Conservation (phyloP, 116 monocot genomes). For the Iris pallida region DNA sequence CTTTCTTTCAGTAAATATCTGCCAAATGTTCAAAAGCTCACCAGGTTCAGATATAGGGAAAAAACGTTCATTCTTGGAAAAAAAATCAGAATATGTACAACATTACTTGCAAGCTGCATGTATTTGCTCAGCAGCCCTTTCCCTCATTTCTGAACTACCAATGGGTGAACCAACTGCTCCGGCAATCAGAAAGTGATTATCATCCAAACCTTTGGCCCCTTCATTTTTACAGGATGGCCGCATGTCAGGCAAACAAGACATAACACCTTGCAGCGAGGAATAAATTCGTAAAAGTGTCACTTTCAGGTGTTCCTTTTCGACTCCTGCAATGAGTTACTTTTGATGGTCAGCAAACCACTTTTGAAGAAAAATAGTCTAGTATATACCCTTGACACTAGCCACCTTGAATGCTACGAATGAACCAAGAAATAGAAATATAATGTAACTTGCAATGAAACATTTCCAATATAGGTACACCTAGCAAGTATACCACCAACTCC, state of each 20-base stretch:
- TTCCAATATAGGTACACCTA: too few relatives aligned
- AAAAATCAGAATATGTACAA: not conserved
- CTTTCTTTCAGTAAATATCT: constrained; percentile 78
- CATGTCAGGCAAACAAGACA: constrained; percentile 96
- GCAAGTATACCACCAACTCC: too few relatives aligned
- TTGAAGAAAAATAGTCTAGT: too few relatives aligned
- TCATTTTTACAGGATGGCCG: constrained; percentile 48
- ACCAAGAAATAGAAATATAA: too few relatives aligned
- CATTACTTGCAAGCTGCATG: constrained; percentile 81
- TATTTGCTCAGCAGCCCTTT: constrained; percentile 74
- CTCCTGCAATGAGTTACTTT: constrained; percentile 29
- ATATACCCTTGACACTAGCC: too few relatives aligned
- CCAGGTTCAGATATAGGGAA: constrained; percentile 9
- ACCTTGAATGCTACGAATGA: too few relatives aligned
- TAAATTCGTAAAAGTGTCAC: constrained; percentile 85
- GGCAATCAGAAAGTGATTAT: constrained; percentile 51
- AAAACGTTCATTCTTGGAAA: not conserved
- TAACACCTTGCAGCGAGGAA: constrained; percentile 86
- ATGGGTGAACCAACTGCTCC: constrained; percentile 71
- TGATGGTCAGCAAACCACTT: too few relatives aligned
- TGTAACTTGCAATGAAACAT: too few relatives aligned
- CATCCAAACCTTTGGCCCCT: constrained; percentile 24
- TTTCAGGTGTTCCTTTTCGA: constrained; percentile 89
- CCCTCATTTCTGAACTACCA: constrained; percentile 81
- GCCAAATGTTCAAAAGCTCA: constrained; percentile 9